Conservation (phyloP, 768 basidiomycete species). For the Lactarius deliciosus region DNA sequence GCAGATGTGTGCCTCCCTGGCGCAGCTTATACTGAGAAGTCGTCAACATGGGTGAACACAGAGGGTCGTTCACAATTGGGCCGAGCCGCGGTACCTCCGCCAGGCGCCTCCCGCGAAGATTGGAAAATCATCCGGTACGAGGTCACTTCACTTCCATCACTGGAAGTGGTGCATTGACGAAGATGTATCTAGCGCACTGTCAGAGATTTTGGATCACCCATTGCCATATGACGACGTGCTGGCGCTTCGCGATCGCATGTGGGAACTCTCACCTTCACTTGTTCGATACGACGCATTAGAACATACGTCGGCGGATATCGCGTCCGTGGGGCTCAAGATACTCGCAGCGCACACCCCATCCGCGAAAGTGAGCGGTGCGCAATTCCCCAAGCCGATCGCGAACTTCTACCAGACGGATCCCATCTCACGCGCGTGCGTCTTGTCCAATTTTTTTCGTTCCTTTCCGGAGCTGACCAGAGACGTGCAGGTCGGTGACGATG, state of each 20-base stretch:
- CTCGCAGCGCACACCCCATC: conserved; percentile 52
- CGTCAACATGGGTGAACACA: conserved; percentile 93
- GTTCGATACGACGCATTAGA: conserved; percentile 85
- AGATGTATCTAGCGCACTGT: conserved; percentile 62
- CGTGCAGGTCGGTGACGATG: conserved; percentile 85
- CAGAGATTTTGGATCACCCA: conserved; percentile 77
- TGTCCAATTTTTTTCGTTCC: not conserved
- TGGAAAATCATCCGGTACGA: conserved; percentile 93
- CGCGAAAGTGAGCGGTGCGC: conserved; percentile 54
- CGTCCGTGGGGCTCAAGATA: conserved; percentile 63
- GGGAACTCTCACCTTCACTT: conserved; percentile 92
- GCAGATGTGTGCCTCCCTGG: conserved; percentile 97
- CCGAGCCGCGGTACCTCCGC: conserved; percentile 87
- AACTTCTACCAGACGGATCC: conserved; percentile 98
- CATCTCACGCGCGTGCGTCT: conserved; percentile 86
- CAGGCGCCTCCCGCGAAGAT: conserved; percentile 94
- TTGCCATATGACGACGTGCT: conserved; percentile 90
- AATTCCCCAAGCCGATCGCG: conserved; percentile 75
- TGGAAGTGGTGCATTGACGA: conserved; percentile 6
- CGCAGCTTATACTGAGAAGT: conserved; percentile 92
- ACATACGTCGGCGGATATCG: conserved; percentile 68
- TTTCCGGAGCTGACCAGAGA: conserved; percentile 12
- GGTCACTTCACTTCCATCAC: not conserved
- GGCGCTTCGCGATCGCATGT: conserved; percentile 85
- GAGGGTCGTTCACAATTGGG: conserved; percentile 92